Evolutionary conservation across 257 asterid genomes (phyloP).

Genomic region (Osmanthus fragrans): DNA sequence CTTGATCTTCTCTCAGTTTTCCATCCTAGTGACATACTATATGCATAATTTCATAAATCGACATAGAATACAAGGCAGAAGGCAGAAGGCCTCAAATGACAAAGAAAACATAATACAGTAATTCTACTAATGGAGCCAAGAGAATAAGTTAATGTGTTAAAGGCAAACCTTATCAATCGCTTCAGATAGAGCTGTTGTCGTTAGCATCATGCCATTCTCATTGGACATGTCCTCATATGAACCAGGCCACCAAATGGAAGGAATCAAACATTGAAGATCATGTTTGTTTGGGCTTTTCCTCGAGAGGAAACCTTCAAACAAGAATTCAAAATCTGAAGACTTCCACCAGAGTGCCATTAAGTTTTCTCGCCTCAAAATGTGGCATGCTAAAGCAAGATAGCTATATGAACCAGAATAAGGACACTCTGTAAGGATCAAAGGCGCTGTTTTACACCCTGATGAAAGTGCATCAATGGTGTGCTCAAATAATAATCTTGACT

Average conservation of each 20-base stretch:
- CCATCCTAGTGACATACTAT: neutral
- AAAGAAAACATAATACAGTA: neutral
- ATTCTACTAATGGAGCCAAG: constrained; percentile 6
- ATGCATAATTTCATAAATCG: neutral
- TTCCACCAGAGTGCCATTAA: constrained; percentile 88
- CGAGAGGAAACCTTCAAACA: constrained; percentile 86
- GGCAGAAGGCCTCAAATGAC: neutral
- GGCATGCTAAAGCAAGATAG: constrained; percentile 83
- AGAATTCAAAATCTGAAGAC: constrained; percentile 69
- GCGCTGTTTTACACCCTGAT: constrained; percentile 70
- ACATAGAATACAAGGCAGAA: neutral
- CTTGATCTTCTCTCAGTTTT: neutral
- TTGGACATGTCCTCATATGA: constrained; percentile 73
- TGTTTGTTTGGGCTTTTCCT: constrained; percentile 81
- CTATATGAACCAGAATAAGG: constrained; percentile 94
- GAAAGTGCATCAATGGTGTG: constrained; percentile 73
- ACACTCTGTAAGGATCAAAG: constrained; percentile 72
- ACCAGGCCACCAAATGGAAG: constrained; percentile 97
- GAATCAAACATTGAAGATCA: constrained; percentile 85
- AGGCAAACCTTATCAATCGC: constrained; percentile 68
- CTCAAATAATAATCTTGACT: constrained; percentile 57
- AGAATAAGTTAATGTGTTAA: constrained; percentile 12
- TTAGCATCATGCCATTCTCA: constrained; percentile 82
- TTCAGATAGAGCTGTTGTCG: constrained; percentile 86
- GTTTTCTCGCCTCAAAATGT: constrained; percentile 77